Conservation (phyloP, 148 eudicot species). For the Vaccinium darrowii region DNA sequence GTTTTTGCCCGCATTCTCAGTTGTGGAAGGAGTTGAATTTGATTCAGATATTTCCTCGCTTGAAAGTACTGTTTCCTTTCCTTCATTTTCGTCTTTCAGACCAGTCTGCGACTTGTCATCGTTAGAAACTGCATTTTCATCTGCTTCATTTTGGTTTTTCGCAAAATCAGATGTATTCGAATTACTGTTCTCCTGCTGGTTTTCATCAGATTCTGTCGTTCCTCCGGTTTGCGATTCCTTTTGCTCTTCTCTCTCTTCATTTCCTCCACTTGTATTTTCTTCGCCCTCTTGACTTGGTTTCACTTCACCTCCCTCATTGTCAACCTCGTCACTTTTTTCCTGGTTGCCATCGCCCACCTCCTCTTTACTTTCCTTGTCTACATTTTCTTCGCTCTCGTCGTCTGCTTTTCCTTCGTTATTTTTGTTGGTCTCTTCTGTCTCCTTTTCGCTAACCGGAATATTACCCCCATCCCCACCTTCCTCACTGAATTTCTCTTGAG, state of each 20-base stretch:
- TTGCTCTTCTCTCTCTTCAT: conserved; percentile 15
- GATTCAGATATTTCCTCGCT: conserved; percentile 15
- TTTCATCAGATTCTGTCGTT: conserved; percentile 32
- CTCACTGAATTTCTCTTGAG: conserved; percentile 18
- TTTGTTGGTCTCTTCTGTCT: conserved; percentile 8
- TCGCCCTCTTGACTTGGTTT: conserved; percentile 17
- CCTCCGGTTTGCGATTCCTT: conserved; percentile 21
- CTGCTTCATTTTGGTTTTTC: conserved; percentile 26
- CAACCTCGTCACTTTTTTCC: conserved; percentile 25
- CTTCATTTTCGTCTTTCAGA: conserved; percentile 35
- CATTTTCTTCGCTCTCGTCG: background rate
- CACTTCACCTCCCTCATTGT: conserved; percentile 7
- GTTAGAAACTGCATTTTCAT: background rate
- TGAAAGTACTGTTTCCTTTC: conserved; percentile 15
- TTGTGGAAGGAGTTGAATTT: conserved; percentile 15
- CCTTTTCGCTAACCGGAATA: background rate
- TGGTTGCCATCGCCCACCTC: background rate
- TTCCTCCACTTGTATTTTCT: conserved; percentile 28
- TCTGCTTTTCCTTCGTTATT: background rate
- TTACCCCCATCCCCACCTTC: conserved; percentile 18
- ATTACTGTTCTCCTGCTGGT: conserved; percentile 27
- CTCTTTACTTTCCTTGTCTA: conserved; percentile 6
- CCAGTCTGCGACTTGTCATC: conserved; percentile 28
- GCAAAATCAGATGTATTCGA: conserved; percentile 16
- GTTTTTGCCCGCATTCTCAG: conserved; percentile 24